A percentile compares a stretch with the other conserved stretches of the same genome.
Conservation (phyloP, 129 eudicot genomes). For the carrot (Daucus carota) region DH1_v3.0 NC_030381.2:31300501-31301000, state of each 20-base stretch:
- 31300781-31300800: not conserved
- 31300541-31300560: no score
- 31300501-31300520: no score
- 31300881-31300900: slow-evolving; percentile 50
- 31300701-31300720: not conserved
- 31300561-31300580: not conserved
- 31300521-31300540: no score
- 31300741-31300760: not conserved
- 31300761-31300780: not conserved
- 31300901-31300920: slow-evolving; percentile 20
- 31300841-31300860: slow-evolving; percentile 62
- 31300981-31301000: slow-evolving; percentile 70
- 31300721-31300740: not conserved
- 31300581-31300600: not conserved
- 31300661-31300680: not conserved
- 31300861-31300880: slow-evolving; percentile 81
- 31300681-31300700: not conserved
- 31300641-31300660: not conserved
- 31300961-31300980: slow-evolving; percentile 76
- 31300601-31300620: not conserved
- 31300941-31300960: slow-evolving; percentile 23
- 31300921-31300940: slow-evolving; percentile 28
- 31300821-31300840: not conserved
- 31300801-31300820: not conserved
- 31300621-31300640: not conserved